A percentile compares a stretch with the other conserved stretches of the same genome.
Conservation (phyloP, 257 asterid genomes). For the Anisodus acutangulus region DNA sequence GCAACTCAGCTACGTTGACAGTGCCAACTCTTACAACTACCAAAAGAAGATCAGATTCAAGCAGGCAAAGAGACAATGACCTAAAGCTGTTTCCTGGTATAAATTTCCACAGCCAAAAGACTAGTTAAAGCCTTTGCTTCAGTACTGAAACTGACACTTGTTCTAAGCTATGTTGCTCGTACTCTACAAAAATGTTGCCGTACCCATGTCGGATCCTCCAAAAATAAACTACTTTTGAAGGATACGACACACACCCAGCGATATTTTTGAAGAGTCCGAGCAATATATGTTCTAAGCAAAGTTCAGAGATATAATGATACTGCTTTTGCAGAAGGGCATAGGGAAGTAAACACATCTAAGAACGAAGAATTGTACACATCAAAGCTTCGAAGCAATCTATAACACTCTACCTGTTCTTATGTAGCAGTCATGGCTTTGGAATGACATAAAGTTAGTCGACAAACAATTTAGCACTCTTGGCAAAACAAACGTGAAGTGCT, state of each 20-base stretch:
- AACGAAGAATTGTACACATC: slow-evolving; percentile 13
- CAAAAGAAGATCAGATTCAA: slow-evolving; percentile 28
- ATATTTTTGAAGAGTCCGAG: too few relatives aligned
- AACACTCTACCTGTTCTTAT: slow-evolving; percentile 76
- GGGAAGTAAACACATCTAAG: slow-evolving; percentile 15
- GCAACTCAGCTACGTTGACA: slow-evolving; percentile 15
- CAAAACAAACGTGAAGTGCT: slow-evolving; percentile 57
- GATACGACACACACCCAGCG: too few relatives aligned
- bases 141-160: slow-evolving; percentile 6
- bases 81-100: slow-evolving; percentile 25
- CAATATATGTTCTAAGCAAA: neutral
- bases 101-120: slow-evolving; percentile 24
- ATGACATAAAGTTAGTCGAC: slow-evolving; percentile 64
- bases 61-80: slow-evolving; percentile 17
- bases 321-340: slow-evolving; percentile 6
- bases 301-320: slow-evolving; percentile 16
- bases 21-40: slow-evolving; percentile 24
- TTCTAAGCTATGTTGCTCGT: neutral
- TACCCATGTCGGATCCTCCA: too few relatives aligned
- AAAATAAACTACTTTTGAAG: too few relatives aligned
- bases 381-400: slow-evolving; percentile 27
- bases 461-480: slow-evolving; percentile 75
- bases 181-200: too few relatives aligned
- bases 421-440: slow-evolving; percentile 86
- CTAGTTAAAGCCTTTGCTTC: slow-evolving; percentile 21